phyloP scores from a whole-genome alignment of 805 yeast species.

The Cyberlindnera mycetangii region DNA sequence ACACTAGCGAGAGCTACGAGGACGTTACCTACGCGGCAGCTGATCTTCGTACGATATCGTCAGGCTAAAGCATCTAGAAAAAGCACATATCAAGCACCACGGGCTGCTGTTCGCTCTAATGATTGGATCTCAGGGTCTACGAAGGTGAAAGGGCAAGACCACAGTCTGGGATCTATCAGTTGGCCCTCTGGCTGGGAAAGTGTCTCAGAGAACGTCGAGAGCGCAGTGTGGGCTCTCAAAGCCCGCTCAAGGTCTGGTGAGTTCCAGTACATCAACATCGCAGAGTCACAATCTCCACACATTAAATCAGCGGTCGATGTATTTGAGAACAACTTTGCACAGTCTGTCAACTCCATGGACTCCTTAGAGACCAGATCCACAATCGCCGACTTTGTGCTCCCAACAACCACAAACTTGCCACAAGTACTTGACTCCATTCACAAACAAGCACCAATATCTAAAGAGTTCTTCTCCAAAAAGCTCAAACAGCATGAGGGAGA shows the following conservation, averaged over 20 bases:
- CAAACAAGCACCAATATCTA: neutral
- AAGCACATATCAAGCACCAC: neutral
- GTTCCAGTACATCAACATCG: neutral
- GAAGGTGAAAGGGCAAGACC: neutral
- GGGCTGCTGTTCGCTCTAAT: constrained; percentile 1
- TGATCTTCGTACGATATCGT: neutral
- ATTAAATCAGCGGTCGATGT: neutral
- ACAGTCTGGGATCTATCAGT: neutral
- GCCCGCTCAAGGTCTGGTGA: neutral
- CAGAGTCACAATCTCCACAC: neutral
- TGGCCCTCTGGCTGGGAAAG: neutral
- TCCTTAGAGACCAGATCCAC: neutral
- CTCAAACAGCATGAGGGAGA: neutral
- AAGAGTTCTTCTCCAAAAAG: constrained; percentile 10
- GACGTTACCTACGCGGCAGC: neutral
- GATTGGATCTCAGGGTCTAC: constrained; percentile 9
- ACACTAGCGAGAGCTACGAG: neutral
- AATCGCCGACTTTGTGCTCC: constrained; percentile 4
- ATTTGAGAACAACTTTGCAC: constrained; percentile 12
- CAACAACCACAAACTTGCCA: constrained; percentile 8
- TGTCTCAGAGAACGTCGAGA: constrained; percentile 1
- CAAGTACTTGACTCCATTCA: neutral
- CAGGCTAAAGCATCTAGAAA: neutral
- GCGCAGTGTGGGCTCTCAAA: constrained; percentile 1
- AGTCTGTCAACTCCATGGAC: neutral